A percentile compares a stretch with the other conserved stretches of the same genome.
phyloP scores from a whole-genome alignment of 306 rosid genomes.

The Gleditsia sinensis region DNA sequence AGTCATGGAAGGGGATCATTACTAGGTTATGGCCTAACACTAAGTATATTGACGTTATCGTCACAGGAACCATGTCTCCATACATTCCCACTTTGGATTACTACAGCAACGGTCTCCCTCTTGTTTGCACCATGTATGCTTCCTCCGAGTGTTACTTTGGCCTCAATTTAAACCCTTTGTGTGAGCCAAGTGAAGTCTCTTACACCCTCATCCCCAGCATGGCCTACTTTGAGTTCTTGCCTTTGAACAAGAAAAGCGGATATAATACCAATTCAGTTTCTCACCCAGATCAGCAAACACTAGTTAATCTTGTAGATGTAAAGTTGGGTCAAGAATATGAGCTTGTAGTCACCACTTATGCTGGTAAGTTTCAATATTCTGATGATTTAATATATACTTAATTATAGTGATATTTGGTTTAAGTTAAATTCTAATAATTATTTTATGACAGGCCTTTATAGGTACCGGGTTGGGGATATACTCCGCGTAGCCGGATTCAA shows the following conservation, averaged over 20 bases:
- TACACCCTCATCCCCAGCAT: slow-evolving; percentile 56
- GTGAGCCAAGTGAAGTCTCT: slow-evolving; percentile 49
- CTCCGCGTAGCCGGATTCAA: slow-evolving; percentile 53
- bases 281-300: slow-evolving; percentile 17
- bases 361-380: slow-evolving; percentile 33
- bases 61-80: slow-evolving; percentile 62
- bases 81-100: slow-evolving; percentile 50
- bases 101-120: slow-evolving; percentile 52
- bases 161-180: slow-evolving; percentile 52
- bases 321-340: slow-evolving; percentile 49
- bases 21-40: slow-evolving; percentile 58
- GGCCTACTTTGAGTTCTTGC: slow-evolving; percentile 59
- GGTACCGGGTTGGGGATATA: slow-evolving; percentile 53
- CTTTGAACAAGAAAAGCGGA: slow-evolving; percentile 34
- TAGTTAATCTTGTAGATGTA: slow-evolving; percentile 53
- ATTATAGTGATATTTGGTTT: too few species aligned
- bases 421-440: background rate
- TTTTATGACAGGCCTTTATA: slow-evolving; percentile 49
- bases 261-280: slow-evolving; percentile 1
- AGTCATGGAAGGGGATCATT: slow-evolving; percentile 51
- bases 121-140: slow-evolving; percentile 61
- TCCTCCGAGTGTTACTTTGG: slow-evolving; percentile 63
- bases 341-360: slow-evolving; percentile 56
- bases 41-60: slow-evolving; percentile 57
- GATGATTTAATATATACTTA: too few species aligned